Evolutionary conservation across 164 flowering plant genomes (phyloP), one percentile per base, ranked within the genome.

Genomic region (Berberis vulgaris): DNA sequence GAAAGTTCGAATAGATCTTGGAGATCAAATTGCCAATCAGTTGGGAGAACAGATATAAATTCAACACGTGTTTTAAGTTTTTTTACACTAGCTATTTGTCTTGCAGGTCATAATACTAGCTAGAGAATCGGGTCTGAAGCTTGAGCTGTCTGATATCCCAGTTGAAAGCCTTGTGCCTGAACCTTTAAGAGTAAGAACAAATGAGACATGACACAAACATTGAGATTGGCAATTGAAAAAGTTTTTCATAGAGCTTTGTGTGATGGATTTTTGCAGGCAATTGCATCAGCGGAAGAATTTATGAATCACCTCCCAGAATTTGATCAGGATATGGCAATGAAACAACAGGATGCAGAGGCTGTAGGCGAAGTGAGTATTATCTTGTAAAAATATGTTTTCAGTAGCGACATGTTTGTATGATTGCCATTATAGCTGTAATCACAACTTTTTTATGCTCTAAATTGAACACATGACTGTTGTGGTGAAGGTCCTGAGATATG

Each of bases 41-140:
- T 26, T 52, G 3, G 1, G 10, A 10, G 12, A 5, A 3, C 1
- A 50, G 54, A n/a, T n/a, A 8, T 50, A n/a, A 8, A 52, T 52
- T 6, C 50, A 10, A 10, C 13, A 52, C 12, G n/a, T 10, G 54
- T 52, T 11, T 7, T 6, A 52, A 2, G 3, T 7, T 52, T 10
- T 10, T 26, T 52, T 10, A 52, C 54, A 7, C 4, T 7, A 0
- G 26, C 26, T 52, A 10, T 9, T 52, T 52, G 11, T 41, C 6
- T 46, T 61, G 54, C 87, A 91, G 97, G 96, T 94, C 69, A 91
- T 87, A 60, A 94, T 94, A 72, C 89, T 94, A 68, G 97, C 97
- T 3, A 83, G 99, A 78, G 99, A 94, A 79, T 83, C 81, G 69
- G 96, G 99, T 62, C 65, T 94, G 62, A 84, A 81, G 78, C 77